These are phyloP conservation scores for Auricularia sp. DNA, from an alignment of 768 basidiomycete genomes.

Conservation along the genomic window DNA sequence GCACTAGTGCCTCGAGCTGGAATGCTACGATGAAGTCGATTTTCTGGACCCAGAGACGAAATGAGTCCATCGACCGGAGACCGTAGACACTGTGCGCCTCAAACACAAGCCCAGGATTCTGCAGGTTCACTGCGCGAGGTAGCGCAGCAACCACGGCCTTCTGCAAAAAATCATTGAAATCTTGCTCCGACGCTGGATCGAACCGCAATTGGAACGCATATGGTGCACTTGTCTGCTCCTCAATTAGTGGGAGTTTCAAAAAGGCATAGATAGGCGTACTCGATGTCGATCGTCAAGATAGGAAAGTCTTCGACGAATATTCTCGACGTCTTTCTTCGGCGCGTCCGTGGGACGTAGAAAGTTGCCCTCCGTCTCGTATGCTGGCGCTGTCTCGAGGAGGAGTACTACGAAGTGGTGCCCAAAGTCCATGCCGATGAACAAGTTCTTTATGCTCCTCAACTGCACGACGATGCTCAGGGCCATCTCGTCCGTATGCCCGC, in stretches of 20 bases:
- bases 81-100: conserved; percentile 41
- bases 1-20: conserved; percentile 63
- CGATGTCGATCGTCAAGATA: conserved; percentile 40
- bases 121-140: conserved; percentile 25
- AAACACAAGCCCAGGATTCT: conserved; percentile 34
- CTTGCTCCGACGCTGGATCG: conserved; percentile 40
- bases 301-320: not conserved
- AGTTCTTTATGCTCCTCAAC: conserved; percentile 47
- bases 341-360: conserved; percentile 29
- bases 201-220: conserved; percentile 66
- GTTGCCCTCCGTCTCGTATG: conserved; percentile 50
- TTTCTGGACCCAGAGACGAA: conserved; percentile 33
- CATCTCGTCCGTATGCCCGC: not conserved
- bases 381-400: conserved; percentile 53
- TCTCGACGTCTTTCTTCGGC: not conserved
- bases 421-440: conserved; percentile 50
- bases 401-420: conserved; percentile 51
- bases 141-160: conserved; percentile 33
- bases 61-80: conserved; percentile 31
- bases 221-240: conserved; percentile 29
- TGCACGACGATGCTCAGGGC: conserved; percentile 37
- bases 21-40: conserved; percentile 63
- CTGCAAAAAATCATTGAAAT: conserved; percentile 30
- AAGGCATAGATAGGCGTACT: conserved; percentile 18
- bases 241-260: not conserved